Evolutionary conservation across 495 filamentous ascomycete species (phyloP), one percentile per base, ranked within the genome.

Genomic region (Penicillium paradoxum): DNA sequence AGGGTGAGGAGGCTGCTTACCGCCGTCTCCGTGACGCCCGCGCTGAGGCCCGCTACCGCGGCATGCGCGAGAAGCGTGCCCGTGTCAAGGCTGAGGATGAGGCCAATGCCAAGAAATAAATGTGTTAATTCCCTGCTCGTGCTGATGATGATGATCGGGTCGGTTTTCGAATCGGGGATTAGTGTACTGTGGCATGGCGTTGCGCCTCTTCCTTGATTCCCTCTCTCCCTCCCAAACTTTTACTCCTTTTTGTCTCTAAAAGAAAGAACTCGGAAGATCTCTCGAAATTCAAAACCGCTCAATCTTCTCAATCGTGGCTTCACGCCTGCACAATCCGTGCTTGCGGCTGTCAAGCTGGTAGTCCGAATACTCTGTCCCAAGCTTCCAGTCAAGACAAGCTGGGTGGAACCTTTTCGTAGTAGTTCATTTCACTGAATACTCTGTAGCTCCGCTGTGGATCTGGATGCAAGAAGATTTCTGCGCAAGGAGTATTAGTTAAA

Each of bases 71-170:
- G 81, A 97, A 97, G 90, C 84, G 93, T 65, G 86, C 82, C 51
- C 87, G 86, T 83, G 87, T 84, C 54, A 96, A 96, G 88, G 90
- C 87, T 63, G 88, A 91, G 49, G 95, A 95, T 76, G 88, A 85
- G 54, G 80, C 81, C 71, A 83, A 84, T 64, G 84, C 85, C 82
- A 97, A 87, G 82, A 86, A 98, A 87, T 97, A 95, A 82, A 77
- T 74, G 72, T 74, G 69, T 50, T 60, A 62, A 70, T 67, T 67
- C 59, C 60, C 65, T 64, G 65, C 59, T 72, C 68, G 67, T 73
- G 70, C 69, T 73, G 70, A 73, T 73, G 71, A 73, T 75, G 72
- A 75, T 72, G 70, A 73, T 73, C 64, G 66, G 67, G 69, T 73
- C 64, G 63, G 67, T 72, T 71, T 72, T 69, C 64, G 62, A 59